These are phyloP conservation scores for Diplodia corticola DNA, from an alignment of 2,329 filamentous ascomycete species.

Conservation along the genomic window DNA sequence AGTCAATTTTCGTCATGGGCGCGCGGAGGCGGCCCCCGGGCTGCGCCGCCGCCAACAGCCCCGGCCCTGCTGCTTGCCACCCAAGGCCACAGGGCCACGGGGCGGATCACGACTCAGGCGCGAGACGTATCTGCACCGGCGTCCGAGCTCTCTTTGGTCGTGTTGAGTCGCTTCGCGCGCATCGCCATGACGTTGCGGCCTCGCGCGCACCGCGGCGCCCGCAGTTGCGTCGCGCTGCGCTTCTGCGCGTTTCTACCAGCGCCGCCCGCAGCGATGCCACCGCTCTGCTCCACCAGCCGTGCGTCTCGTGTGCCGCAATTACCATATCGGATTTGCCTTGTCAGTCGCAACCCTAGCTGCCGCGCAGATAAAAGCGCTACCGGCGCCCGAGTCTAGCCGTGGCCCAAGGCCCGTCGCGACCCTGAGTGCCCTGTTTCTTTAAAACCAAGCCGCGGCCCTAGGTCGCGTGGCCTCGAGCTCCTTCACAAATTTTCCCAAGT, in stretches of 20 bases:
- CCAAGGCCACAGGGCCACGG: too few species aligned
- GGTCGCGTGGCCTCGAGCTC: conserved; percentile 6
- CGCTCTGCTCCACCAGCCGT: background rate
- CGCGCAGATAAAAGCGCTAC: conserved; percentile 15
- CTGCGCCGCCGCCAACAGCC: background rate
- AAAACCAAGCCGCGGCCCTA: conserved; percentile 8
- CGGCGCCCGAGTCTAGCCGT: conserved; percentile 20
- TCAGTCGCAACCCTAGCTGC: background rate
- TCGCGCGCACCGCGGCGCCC: background rate
- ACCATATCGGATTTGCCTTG: conserved; percentile 7
- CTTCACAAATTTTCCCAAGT: background rate
- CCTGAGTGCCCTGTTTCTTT: conserved; percentile 5
- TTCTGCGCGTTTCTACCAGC: background rate
- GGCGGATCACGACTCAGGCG: background rate
- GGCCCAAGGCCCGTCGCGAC: conserved; percentile 9
- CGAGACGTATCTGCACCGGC: background rate
- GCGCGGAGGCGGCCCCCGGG: background rate
- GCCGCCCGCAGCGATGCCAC: background rate
- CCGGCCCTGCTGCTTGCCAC: background rate
- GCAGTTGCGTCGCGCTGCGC: too few species aligned
- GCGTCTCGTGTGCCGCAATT: conserved; percentile 13
- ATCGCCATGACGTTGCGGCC: background rate
- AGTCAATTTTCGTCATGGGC: conserved; percentile 18
- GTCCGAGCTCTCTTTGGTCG: background rate
- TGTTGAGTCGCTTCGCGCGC: conserved; percentile 4